Evolutionary conservation across 225 moss, liverwort and hornwort species (phyloP).

Genomic region (Rhytidiadelphus loreus): DNA sequence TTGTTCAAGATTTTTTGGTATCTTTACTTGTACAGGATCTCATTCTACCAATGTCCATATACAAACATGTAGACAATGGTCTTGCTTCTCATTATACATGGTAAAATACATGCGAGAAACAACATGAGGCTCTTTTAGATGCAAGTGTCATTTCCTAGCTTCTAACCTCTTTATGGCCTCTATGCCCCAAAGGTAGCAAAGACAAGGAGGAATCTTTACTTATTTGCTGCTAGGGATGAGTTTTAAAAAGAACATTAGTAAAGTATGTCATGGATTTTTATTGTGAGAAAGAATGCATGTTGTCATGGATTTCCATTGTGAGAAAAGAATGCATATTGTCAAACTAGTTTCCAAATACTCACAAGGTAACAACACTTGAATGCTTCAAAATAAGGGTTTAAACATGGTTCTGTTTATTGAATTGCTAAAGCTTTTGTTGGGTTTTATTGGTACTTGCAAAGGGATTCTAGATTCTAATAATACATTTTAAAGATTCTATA

Average conservation of each 20-base stretch:
- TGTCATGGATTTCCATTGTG: accelerated
- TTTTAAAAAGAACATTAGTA: no score
- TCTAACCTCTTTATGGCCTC: not conserved
- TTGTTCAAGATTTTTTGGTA: no score
- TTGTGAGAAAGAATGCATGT: not conserved
- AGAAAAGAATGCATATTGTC: accelerated
- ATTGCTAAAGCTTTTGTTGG: not conserved
- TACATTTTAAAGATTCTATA: not conserved
- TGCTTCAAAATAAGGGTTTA: not conserved
- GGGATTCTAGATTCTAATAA: not conserved
- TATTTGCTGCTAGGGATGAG: accelerated
- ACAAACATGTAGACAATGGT: not conserved
- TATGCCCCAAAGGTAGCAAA: no score
- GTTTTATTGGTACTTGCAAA: not conserved
- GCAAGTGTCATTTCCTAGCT: not conserved
- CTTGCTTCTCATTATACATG: not conserved
- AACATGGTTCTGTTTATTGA: not conserved
- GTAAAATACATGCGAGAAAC: not conserved
- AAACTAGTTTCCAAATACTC: not conserved
- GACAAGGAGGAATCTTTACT: not conserved
- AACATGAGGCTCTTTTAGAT: not conserved
- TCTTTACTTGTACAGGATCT: no score
- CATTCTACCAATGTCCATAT: not conserved
- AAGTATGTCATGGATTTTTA: accelerated
- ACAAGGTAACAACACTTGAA: not conserved